Conservation (phyloP, 2,329 filamentous ascomycete species). For the Dactylonectria estremocensis region DNA sequence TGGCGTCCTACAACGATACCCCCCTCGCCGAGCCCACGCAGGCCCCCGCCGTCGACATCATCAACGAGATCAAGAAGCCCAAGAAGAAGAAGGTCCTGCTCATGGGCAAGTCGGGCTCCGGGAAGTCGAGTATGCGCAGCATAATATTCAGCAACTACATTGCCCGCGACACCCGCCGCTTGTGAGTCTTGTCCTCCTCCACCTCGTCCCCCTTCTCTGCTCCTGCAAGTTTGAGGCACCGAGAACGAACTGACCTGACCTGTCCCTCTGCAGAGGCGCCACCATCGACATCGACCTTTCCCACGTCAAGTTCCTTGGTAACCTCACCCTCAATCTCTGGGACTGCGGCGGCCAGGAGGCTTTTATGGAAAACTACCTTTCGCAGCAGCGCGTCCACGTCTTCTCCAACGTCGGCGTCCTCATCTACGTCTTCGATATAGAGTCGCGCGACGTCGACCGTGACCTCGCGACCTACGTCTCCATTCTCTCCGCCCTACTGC, state of each 20-base stretch:
- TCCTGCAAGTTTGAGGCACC: not conserved
- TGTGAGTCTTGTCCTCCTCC: conserved; percentile 63
- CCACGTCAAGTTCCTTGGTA: conserved; percentile 98
- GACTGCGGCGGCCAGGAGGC: conserved; percentile 99
- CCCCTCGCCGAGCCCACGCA: conserved; percentile 48
- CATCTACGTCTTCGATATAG: conserved; percentile 99
- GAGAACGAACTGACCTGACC: conserved; percentile 1
- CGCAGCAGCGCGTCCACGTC: conserved; percentile 94
- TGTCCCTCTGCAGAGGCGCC: conserved; percentile 72
- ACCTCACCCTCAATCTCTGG: conserved; percentile 97
- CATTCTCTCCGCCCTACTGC: conserved; percentile 89
- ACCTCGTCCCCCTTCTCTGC: not conserved
- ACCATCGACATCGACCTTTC: conserved; percentile 99
- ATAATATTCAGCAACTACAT: conserved; percentile 99
- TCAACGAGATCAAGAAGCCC: conserved; percentile 73
- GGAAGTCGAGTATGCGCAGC: conserved; percentile 97
- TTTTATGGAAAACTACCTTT: conserved; percentile 98
- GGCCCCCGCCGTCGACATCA: conserved; percentile 53
- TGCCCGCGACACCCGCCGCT: conserved; percentile 90
- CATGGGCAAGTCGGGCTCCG: conserved; percentile 97
- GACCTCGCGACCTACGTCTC: conserved; percentile 94
- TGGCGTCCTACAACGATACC: conserved; percentile 54
- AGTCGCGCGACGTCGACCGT: conserved; percentile 93
- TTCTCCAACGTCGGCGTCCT: conserved; percentile 97
- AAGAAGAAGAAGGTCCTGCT: conserved; percentile 91